Conservation (phyloP, 768 basidiomycete species). For the Favolaschia claudopus region DNA sequence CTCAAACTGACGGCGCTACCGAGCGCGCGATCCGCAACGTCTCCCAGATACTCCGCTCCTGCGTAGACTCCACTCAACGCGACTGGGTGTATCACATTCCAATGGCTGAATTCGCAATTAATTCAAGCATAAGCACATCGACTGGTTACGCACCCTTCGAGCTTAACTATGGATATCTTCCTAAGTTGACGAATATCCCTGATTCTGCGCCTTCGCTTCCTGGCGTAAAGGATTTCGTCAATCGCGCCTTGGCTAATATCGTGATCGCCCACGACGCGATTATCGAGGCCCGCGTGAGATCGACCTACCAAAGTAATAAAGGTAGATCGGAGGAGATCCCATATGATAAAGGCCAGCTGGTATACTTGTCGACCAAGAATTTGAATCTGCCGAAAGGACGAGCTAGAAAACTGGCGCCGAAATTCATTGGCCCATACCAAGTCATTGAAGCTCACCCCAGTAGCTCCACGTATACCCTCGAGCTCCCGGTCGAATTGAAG, state of each 20-base stretch:
- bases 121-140: constrained; percentile 31
- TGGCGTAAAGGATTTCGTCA: constrained; percentile 36
- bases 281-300: constrained; percentile 37
- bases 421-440: constrained; percentile 47
- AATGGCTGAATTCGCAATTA: constrained; percentile 25
- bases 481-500: constrained; percentile 33
- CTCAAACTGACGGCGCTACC: too few species aligned
- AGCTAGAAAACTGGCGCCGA: constrained; percentile 43
- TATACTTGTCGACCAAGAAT: constrained; percentile 46
- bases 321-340: constrained; percentile 13
- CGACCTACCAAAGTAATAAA: constrained; percentile 38
- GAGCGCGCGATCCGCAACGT: too few species aligned
- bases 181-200: constrained; percentile 23
- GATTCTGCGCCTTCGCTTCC: background rate
- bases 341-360: constrained; percentile 33
- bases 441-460: constrained; percentile 26
- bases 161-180: too few species aligned
- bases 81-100: background rate
- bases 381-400: constrained; percentile 40
- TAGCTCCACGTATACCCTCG: constrained; percentile 37
- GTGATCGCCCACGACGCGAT: constrained; percentile 44
- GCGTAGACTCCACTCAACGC: background rate
- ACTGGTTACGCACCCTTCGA: constrained; percentile 44
- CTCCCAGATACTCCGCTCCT: background rate
- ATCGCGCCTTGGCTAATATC: constrained; percentile 30